phyloP scores from a whole-genome alignment of 495 filamentous ascomycete species.

The Chaetomidium leptoderma region DNA sequence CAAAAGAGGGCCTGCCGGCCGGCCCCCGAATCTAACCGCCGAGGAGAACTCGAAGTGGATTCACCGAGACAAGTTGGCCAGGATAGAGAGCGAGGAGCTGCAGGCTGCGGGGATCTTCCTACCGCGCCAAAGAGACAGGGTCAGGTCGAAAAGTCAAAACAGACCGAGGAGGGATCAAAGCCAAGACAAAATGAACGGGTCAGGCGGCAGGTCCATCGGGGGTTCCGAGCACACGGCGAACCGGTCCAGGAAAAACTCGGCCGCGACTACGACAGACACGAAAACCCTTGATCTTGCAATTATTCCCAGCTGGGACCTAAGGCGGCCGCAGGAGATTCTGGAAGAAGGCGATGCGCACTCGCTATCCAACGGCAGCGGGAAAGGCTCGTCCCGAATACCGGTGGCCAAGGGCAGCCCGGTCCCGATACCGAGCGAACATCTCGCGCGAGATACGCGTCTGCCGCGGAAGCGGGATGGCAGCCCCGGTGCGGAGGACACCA shows the following conservation, averaged over 20 bases:
- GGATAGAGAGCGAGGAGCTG: slow-evolving; percentile 89
- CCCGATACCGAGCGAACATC: slow-evolving; percentile 64
- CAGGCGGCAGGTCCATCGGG: slow-evolving; percentile 24
- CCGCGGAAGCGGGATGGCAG: slow-evolving; percentile 58
- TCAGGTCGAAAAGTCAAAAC: slow-evolving; percentile 43
- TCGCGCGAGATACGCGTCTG: slow-evolving; percentile 67
- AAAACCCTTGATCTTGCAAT: slow-evolving; percentile 28
- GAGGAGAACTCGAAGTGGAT: slow-evolving; percentile 80
- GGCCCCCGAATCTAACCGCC: slow-evolving; percentile 20
- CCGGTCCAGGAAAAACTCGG: slow-evolving; percentile 48
- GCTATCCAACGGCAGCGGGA: slow-evolving; percentile 35
- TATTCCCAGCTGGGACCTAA: slow-evolving; percentile 59
- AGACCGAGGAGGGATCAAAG: slow-evolving; percentile 47
- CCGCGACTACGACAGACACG: slow-evolving; percentile 31
- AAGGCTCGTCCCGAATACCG: slow-evolving; percentile 69
- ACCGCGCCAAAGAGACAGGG: slow-evolving; percentile 52
- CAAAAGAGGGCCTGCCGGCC: slow-evolving; percentile 12
- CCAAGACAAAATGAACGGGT: slow-evolving; percentile 30
- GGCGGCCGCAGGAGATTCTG: slow-evolving; percentile 75
- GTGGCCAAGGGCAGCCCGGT: slow-evolving; percentile 70
- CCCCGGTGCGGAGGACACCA: slow-evolving; percentile 56
- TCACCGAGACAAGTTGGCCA: slow-evolving; percentile 88
- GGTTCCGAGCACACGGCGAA: slow-evolving; percentile 25
- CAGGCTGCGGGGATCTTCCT: slow-evolving; percentile 78
- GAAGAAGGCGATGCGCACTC: slow-evolving; percentile 54